Conservation (phyloP, 257 asterid species). For the Striga asiatica region DNA sequence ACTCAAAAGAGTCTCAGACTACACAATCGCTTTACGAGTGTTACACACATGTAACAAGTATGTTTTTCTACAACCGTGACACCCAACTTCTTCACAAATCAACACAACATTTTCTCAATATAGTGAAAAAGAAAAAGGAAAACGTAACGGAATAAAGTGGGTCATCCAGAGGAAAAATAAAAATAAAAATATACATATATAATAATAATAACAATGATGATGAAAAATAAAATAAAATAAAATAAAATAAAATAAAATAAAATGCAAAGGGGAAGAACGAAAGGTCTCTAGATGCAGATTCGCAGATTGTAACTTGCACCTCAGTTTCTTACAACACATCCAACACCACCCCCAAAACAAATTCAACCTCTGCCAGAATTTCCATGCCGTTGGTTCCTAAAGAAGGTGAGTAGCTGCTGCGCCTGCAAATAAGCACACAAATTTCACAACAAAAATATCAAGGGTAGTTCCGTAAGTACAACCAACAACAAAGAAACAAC, state of each 20-base stretch:
- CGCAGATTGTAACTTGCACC: constrained; percentile 12
- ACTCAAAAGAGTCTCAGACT: neutral
- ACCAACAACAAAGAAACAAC: neutral
- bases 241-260: too few relatives aligned
- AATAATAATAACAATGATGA: too few relatives aligned
- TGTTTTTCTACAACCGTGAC: constrained; percentile 15
- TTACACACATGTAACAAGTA: constrained; percentile 6
- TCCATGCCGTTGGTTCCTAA: constrained; percentile 76
- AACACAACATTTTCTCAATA: constrained; percentile 16
- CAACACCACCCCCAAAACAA: constrained; percentile 8
- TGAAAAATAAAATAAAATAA: too few relatives aligned
- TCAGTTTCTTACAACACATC: constrained; percentile 22
- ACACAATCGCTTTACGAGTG: neutral
- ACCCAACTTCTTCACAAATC: constrained; percentile 16
- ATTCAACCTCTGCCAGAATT: constrained; percentile 49
- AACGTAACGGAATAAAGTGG: too few relatives aligned
- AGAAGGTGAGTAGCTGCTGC: constrained; percentile 60
- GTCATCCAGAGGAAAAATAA: too few relatives aligned
- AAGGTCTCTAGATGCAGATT: constrained; percentile 13
- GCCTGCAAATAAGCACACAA: constrained; percentile 45
- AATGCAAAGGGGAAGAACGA: neutral
- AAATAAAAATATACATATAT: too few relatives aligned
- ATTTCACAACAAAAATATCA: neutral
- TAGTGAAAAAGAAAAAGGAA: neutral
- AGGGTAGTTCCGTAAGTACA: neutral